Evolutionary conservation across 2,329 filamentous ascomycete genomes (phyloP), one percentile per base, ranked within the genome.

Genomic region (Monosporascus sp.): DNA sequence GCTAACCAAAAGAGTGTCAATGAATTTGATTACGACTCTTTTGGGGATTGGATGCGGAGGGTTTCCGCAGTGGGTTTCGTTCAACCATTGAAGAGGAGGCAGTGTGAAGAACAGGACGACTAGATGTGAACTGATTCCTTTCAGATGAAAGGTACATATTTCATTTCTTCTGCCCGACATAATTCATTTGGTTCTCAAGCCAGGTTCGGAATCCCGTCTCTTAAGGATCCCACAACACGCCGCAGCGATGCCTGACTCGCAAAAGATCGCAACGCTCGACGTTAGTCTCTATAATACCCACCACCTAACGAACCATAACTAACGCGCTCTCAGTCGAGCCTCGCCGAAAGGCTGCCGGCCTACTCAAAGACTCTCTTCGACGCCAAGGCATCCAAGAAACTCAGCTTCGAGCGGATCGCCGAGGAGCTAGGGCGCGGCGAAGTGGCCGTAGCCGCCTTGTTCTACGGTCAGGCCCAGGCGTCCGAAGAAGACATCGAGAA

Each of bases 381-480:
- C 37, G 90, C 88, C 60, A 97, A 96, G 73, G 86, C 89, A 48
- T 69, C 73, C 52, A 87, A 88, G 72, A 79, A 84, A 60, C 80
- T 96, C 37, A 89, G 79, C 64, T 97, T 96, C 68, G 89, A 91
- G 68, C 74, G 82, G 44, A 91, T 97, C 64, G 89, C 84, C 50
- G 73, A 84, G 60, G 77, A 85, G 31, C 79, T 96, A 52, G 85
- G 84, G 58, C 88, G 91, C 58, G 85, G 87, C 66, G 89, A 96
- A 73, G 89, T 96, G 43, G 89, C 90, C 41, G 83, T 88, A 3
- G 92, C 92, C 2, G 91, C 91, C 2, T 76, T 96, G 58, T 97
- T 97, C 79, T 96, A 96, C 70, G 92, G 92, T 31, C 90, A 94
- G 70, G 85, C 88, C 6, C 83, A 83, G 63, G 88, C 90, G 1